Base-by-base conservation (phyloP, 805 yeast species). In the Candida multigemmis region DNA sequence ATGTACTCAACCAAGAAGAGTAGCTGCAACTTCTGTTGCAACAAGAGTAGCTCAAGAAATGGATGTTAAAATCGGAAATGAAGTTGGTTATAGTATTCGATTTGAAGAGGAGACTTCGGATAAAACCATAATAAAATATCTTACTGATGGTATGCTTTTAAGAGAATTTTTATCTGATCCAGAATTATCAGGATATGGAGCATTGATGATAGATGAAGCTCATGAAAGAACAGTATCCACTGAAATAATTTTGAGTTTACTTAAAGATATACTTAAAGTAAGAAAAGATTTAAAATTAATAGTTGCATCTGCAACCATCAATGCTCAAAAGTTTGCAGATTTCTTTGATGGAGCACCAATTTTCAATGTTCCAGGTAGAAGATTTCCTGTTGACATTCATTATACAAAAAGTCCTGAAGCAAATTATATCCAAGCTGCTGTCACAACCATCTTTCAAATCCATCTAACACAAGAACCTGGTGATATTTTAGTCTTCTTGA, bases 221-320 rank as follows among this genome's bases (percentile, higher is more conserved):
- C 98, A 91, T 48, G 98, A 91, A 49, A 67, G 98, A 32, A 91
- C 97, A 0, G 60, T 89, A 21, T 77, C 89, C n/a, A 89, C 97
- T 0, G 98, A 89, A 53, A 61, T 72, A 3, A 46, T 89, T 6
- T 60, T 89, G 27, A 94, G 95, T 1, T 56, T 91, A 19, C 53
- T 89, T 17, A 89, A 89, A 38, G 82, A 79, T 34, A 69, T 85
- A 0, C 47, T 71, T 2, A 58, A 56, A 13, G 52, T 71, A 22
- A 59, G 96, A 28, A 70, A 77, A 0, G 93, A 82, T 34, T 56
- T 91, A 69, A 74, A 41, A 64, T 86, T 19, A 3, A 72, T 91
- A 5, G 71, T 91, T 38, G 93, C 91, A 96, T 87, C 97, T 26
- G 99, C 99, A 15, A 91, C 99, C 0, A 64, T 91, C 32, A 94